Base-by-base conservation (phyloP, 2,329 filamentous ascomycete genomes). In the Pestalotiopsis sp. region DNA sequence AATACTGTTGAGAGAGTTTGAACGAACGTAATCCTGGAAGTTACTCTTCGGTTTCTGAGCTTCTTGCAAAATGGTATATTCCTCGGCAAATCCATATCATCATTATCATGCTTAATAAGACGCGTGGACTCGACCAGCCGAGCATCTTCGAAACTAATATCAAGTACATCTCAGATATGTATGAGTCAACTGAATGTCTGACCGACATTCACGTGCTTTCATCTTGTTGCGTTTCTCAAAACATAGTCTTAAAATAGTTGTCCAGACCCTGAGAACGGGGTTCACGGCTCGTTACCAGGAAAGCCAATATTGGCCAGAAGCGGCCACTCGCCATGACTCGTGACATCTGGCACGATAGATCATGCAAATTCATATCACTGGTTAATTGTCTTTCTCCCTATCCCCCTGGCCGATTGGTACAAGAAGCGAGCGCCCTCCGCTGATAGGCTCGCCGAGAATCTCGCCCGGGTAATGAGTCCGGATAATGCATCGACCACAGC, bases 381-480 rank as follows among this genome's bases (percentile, higher is more conserved):
- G 13, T 14, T 20, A 65, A 68, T 69, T 67, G 60, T 25, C 12
- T 17, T 11, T 52, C 31, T 63, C 49, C 52, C 58, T 71, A 67
- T 71, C 67, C 69, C 60, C 70, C 52, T 69, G 52, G 56, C 68
- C 65, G 66, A 67, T 67, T 69, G 64, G 69, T 68, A 52, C 66
- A 57, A 69, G 70, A 65, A 49, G 60, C 62, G 68, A 27, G 41
- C 64, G 69, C 58, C 72, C 72, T 70, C 70, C 69, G 70, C 70
- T 71, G 69, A 64, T 70, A 64, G 71, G 75, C 75, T 74, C 74
- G 72, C 76, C 72, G 17, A 17, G 4, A 52, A 3, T 52, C 45
- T n/a, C 45, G 45, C 45, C 76, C 76, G 76, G 76, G 71, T 77
- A 78, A 77, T 76, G 65, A 67, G 69, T 39, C 75, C 75, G 75